Conservation (phyloP, 495 filamentous ascomycete species). For the Neurospora sp. region DNA sequence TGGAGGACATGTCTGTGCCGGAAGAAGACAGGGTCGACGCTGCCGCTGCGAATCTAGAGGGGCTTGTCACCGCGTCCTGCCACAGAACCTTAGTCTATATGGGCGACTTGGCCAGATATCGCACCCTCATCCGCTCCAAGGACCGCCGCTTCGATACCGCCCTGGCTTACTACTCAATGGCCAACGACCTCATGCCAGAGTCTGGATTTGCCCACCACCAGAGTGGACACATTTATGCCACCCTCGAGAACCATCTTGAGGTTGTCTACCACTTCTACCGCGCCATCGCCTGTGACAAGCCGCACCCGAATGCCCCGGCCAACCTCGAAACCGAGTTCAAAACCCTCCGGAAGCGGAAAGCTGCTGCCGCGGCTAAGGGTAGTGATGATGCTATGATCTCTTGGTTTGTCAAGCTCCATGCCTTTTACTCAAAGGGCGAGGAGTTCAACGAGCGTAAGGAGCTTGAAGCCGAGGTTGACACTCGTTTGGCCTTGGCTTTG, state of each 20-base stretch:
- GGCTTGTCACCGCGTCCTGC: conserved; percentile 60
- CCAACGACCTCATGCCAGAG: conserved; percentile 63
- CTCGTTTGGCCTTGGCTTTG: conserved; percentile 61
- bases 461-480: conserved; percentile 76
- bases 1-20: conserved; percentile 31
- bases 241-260: conserved; percentile 65
- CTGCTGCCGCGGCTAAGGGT: conserved; percentile 9
- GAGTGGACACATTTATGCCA: conserved; percentile 70
- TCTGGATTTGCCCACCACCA: conserved; percentile 83
- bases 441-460: conserved; percentile 65
- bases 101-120: conserved; percentile 86
- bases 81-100: conserved; percentile 76
- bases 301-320: conserved; percentile 57
- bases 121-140: conserved; percentile 42
- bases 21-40: conserved; percentile 31
- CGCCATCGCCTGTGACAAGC: conserved; percentile 59
- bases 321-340: conserved; percentile 80
- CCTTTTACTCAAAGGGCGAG: conserved; percentile 65
- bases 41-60: conserved; percentile 37
- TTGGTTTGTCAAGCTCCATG: conserved; percentile 86
- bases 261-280: conserved; percentile 86
- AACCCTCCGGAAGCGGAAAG: conserved; percentile 34
- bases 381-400: conserved; percentile 43
- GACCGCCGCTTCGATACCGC: conserved; percentile 71
- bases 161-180: conserved; percentile 75